phyloP scores from a whole-genome alignment of 495 filamentous ascomycete species.

The Penicillium paxilli region DNA sequence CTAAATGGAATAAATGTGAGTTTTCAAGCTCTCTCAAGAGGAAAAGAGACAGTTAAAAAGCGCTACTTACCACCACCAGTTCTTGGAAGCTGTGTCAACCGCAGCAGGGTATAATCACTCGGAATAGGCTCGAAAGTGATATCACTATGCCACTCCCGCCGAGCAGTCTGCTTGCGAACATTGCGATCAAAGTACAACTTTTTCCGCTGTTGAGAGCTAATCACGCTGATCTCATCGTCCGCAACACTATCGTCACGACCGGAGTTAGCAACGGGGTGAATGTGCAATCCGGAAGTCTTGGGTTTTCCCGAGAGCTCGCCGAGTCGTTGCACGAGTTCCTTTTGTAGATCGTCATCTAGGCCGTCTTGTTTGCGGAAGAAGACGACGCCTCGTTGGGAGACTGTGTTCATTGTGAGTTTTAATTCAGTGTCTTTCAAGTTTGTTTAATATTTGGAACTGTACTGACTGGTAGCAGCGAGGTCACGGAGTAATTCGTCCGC shows the following conservation, averaged over 20 bases:
- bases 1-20: conserved; percentile 32
- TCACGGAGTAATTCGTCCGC: conserved; percentile 67
- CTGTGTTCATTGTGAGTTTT: conserved; percentile 33
- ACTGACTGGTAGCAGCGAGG: conserved; percentile 62
- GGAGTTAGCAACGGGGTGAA: conserved; percentile 69
- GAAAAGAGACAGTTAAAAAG: neutral
- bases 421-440: neutral
- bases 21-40: neutral
- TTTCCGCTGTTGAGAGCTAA: conserved; percentile 60
- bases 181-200: conserved; percentile 49
- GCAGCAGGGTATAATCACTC: conserved; percentile 67
- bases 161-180: conserved; percentile 23
- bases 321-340: conserved; percentile 65
- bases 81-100: conserved; percentile 61
- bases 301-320: conserved; percentile 67
- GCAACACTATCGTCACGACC: conserved; percentile 56
- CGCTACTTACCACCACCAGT: conserved; percentile 62
- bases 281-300: conserved; percentile 63
- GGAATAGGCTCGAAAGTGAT: conserved; percentile 72
- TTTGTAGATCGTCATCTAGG: conserved; percentile 63
- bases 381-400: conserved; percentile 78
- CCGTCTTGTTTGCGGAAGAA: conserved; percentile 77
- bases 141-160: conserved; percentile 62
- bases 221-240: conserved; percentile 74
- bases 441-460: neutral